phyloP scores from a whole-genome alignment of 208 protist species.

The Crithidia expoeki region DNA sequence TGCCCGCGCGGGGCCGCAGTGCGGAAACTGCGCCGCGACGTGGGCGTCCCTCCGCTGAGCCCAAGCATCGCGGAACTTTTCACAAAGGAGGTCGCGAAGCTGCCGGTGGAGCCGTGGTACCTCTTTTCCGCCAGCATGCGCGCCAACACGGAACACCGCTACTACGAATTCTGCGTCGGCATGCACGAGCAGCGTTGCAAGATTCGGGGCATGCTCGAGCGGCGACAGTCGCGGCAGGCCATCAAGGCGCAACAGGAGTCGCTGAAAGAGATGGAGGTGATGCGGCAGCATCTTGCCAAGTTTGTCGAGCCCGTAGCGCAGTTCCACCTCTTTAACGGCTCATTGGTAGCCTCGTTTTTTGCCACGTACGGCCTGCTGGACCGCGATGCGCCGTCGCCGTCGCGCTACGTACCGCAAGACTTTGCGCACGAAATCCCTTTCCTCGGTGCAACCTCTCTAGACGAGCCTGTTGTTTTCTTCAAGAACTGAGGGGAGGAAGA shows the following conservation, averaged over 20 bases:
- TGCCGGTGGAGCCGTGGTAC: slow-evolving; percentile 78
- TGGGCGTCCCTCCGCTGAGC: slow-evolving; percentile 28
- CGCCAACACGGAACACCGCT: slow-evolving; percentile 62
- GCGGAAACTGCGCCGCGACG: slow-evolving; percentile 55
- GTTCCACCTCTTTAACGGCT: slow-evolving; percentile 85
- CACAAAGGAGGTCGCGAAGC: slow-evolving; percentile 56
- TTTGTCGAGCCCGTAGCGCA: slow-evolving; percentile 33
- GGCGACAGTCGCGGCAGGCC: slow-evolving; percentile 49
- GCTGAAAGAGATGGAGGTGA: slow-evolving; percentile 77
- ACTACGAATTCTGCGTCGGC: slow-evolving; percentile 75
- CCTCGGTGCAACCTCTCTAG: slow-evolving; percentile 60
- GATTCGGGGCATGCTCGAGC: slow-evolving; percentile 59
- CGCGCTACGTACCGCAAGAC: slow-evolving; percentile 86
- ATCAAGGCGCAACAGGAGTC: slow-evolving; percentile 57
- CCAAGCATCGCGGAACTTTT: slow-evolving; percentile 59
- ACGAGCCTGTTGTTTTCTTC: slow-evolving; percentile 85
- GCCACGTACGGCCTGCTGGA: slow-evolving; percentile 78
- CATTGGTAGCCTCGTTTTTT: slow-evolving; percentile 81
- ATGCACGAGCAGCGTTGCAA: slow-evolving; percentile 72
- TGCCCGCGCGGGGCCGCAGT: slow-evolving; percentile 74
- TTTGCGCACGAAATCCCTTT: slow-evolving; percentile 86
- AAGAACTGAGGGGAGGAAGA: slow-evolving; percentile 45
- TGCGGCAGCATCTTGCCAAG: slow-evolving; percentile 63
- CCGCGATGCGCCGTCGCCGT: slow-evolving; percentile 63
- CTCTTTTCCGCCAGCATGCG: slow-evolving; percentile 81